Evolutionary conservation across 768 basidiomycete genomes (phyloP).

Genomic region (Symmetrospora coprosmae): DNA sequence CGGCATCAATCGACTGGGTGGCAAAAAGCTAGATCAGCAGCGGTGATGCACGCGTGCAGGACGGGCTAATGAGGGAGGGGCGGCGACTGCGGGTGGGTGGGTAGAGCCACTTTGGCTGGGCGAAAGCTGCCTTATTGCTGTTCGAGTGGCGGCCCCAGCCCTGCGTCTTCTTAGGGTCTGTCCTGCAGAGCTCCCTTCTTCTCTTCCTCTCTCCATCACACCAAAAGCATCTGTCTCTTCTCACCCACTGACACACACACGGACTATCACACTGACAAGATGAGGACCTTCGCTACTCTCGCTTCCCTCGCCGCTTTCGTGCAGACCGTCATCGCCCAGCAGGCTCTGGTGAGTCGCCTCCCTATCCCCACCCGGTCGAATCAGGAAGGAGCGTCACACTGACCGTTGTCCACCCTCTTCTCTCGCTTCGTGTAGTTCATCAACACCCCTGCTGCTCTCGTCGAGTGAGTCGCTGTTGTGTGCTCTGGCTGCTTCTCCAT

Average conservation of each 20-base stretch:
- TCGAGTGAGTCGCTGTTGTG: background rate
- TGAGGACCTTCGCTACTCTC: conserved; percentile 4
- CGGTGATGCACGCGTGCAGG: too few species aligned
- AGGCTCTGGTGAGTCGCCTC: background rate
- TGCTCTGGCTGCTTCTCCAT: background rate
- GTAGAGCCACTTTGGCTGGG: too few species aligned
- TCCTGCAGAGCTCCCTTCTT: conserved; percentile 4
- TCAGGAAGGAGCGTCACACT: background rate
- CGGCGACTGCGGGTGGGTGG: too few species aligned
- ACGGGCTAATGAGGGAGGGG: too few species aligned
- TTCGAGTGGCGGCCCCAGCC: too few species aligned
- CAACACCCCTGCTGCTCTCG: conserved; percentile 17
- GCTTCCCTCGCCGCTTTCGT: conserved; percentile 5
- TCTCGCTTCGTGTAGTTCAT: background rate
- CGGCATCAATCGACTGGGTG: too few species aligned
- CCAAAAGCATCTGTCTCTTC: background rate
- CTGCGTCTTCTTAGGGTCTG: too few species aligned
- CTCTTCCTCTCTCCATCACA: background rate
- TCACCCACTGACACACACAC: background rate
- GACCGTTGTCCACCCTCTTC: too few species aligned
- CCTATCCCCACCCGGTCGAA: too few species aligned
- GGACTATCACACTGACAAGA: background rate
- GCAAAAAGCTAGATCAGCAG: too few species aligned
- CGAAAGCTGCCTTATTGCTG: too few species aligned
- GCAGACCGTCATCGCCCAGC: background rate